Evolutionary conservation across 768 basidiomycete genomes (phyloP), one percentile per base, ranked within the genome.

Genomic region (Lactarius sp.): DNA sequence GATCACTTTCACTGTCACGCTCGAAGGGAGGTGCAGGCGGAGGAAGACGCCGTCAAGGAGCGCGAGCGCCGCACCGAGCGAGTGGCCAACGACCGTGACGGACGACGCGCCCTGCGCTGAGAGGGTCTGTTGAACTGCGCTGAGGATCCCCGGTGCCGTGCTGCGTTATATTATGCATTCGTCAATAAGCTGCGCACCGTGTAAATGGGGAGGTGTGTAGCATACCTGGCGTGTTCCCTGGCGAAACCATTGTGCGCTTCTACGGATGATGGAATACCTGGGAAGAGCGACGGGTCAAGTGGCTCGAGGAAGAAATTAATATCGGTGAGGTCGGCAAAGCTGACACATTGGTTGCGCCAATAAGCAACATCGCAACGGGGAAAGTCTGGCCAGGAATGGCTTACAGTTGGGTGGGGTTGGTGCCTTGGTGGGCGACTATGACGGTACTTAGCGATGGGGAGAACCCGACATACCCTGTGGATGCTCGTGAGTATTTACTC

Each of bases 391-490:
- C 1, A 39, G 44, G 16, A 4, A 14, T 18, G 0, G 61, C 73
- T 60, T 42, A 76, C 76, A 77, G 41, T 52, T 73, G 31, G 7
- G 34, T 51, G n/a, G 73, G 64, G 54, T 78, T 65, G 10, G 77
- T 78, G 9, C 77, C 77, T 60, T 78, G 75, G 64, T 78, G 77
- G 9, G 73, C 69, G 3, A 77, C 77, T 42, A 77, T 72, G 42
- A 76, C 72, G 0, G 68, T 73, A 33, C 70, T 56, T 37, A 78
- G 68, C 1, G 64, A 70, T 0, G 81, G 77, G 60, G 79, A 79
- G 65, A 75, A 83, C 18, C 82, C 82, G 34, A 84, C 83, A 57
- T 73, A 83, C 82, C 81, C 82, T 83, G 55, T 18, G 41, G 12
- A n/a, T 18, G 6, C 13, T 47, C 20, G 22, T 44, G 33, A 59